Evolutionary conservation across 225 moss, liverwort and hornwort genomes (phyloP).

Genomic region (Asterella californica): DNA sequence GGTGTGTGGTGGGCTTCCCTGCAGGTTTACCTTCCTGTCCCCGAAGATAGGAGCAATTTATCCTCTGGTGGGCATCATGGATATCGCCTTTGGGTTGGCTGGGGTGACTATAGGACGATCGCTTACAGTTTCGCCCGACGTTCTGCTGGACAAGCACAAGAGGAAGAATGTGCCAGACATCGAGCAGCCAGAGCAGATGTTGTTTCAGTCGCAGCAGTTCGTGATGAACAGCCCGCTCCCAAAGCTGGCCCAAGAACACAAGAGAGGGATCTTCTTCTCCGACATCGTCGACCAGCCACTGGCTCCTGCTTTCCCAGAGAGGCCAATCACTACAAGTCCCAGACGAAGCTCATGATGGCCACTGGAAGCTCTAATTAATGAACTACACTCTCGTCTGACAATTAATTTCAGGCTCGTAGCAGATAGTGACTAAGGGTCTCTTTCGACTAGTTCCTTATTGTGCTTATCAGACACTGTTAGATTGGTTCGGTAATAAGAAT

Average conservation of each 20-base stretch:
- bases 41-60: neutral
- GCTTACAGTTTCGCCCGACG: neutral
- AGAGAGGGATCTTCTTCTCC: neutral
- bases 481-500: no score
- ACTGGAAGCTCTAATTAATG: no score
- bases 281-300: neutral
- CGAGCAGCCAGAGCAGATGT: neutral
- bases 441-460: no score
- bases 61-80: constrained; percentile 3
- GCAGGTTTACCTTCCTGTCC: constrained; percentile 1
- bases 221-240: neutral
- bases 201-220: neutral
- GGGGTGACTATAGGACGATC: neutral
- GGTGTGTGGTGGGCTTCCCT: no score
- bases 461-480: no score
- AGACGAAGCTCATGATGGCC: no score
- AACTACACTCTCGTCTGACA: no score
- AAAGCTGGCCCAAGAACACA: neutral
- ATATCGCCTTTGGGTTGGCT: neutral
- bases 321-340: neutral
- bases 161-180: constrained; percentile 3
- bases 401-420: no score
- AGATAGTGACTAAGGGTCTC: no score
- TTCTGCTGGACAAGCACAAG: neutral
- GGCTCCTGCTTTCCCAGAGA: neutral